Evolutionary conservation across 2,329 filamentous ascomycete species (phyloP), one percentile per base, ranked within the genome.

Genomic region (Cladosporium sp.): DNA sequence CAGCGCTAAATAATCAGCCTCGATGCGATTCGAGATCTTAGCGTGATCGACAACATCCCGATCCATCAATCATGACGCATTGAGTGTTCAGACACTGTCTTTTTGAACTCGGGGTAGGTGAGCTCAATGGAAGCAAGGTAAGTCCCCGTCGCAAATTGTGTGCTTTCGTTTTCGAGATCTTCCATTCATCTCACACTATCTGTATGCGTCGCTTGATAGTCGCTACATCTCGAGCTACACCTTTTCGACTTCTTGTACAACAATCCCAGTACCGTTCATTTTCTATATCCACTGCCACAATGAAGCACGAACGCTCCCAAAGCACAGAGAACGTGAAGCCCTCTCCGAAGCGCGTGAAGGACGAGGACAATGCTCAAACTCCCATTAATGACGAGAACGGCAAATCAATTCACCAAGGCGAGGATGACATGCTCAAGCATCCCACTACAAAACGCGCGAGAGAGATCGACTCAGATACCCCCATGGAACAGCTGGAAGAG

Each of bases 371-470:
- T 1, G 73, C 73, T 7, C 76, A 74, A 2, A 80, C 80, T 67
- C 73, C 77, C 37, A 78, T 77, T 15, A 80, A 79, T 65, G 70
- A 80, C 60, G 70, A 80, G 45, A 77, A 80, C 51, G 47, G 47
- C 4, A 50, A 50, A 9, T 32, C 37, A 9, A 8, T 50, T 2
- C 47, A 37, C 19, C 47, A 50, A n/a, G 47, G 47, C 47, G 10
- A 50, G 2, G 58, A 66, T 36, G 59, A 60, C 37, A 64, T 57
- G 34, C 66, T 74, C 40, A 71, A 69, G 48, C 77, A 78, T 61
- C 78, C 78, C 2, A 73, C 73, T 8, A 77, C 74, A 2, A 79
- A 80, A 67, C 73, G 77, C 37, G 78, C 78, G 19, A 80, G 79
- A 65, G 70, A 80, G 59, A 71, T 80, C 50, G 78, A 80, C 53